phyloP scores from a whole-genome alignment of 2,329 filamentous ascomycete species.

The Graphilbum fragrans region DNA sequence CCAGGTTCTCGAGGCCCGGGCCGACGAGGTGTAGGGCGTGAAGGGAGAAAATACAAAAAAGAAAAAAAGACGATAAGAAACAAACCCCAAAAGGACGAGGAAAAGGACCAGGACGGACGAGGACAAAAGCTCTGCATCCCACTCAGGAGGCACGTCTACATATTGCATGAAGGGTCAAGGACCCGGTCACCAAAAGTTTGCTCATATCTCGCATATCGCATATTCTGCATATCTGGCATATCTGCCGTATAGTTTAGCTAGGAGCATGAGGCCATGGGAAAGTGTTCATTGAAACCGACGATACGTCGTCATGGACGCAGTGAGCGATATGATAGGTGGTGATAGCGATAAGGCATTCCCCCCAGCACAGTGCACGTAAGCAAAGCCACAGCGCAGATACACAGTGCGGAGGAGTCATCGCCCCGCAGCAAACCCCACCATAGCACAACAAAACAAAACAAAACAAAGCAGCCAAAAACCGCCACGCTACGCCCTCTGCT shows the following conservation, averaged over 20 bases:
- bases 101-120: background rate
- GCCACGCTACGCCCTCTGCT: background rate
- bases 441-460: background rate
- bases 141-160: no score
- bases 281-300: no score
- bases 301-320: no score
- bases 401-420: background rate
- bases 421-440: background rate
- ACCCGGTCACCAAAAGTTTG: no score
- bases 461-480: background rate
- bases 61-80: background rate
- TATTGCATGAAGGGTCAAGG: no score
- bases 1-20: conserved; percentile 21
- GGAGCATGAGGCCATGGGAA: no score
- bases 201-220: no score
- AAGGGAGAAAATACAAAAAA: background rate
- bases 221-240: no score
- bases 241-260: no score
- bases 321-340: no score
- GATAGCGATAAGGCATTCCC: no score
- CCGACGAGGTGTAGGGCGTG: conserved; percentile 14
- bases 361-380: background rate
- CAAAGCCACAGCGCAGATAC: background rate
- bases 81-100: background rate
- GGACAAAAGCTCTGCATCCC: no score